Base-by-base conservation (phyloP, 2,329 filamentous ascomycete genomes). In the Colletotrichum gigasporum region DNA sequence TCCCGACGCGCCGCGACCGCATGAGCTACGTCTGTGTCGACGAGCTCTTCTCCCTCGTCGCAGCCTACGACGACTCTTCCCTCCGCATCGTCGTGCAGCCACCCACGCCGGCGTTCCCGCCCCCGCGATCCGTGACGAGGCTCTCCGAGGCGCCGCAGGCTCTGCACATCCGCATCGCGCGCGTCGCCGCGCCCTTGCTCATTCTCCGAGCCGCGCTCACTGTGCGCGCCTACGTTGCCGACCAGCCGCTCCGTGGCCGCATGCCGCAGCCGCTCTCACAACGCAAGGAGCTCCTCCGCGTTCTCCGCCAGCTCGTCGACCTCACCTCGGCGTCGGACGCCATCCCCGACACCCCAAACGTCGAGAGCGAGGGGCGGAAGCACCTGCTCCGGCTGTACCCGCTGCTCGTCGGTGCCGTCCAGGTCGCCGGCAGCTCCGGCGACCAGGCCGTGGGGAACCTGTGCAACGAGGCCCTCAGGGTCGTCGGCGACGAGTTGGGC, bases 241-340 rank as follows among this genome's bases (percentile, higher is more conserved):
- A 99, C 75, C 95, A 97, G 73, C 94, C 95, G 1, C 82, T 99
- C 18, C 86, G 96, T 12, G 94, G 96, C 0, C 86, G 90, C 51
- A 96, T 96, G 89, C 96, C 96, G 4, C 92, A 96, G 74, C 95
- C 95, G 0, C 82, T 93, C 5, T 90, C 88, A 8, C 92, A 97
- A 72, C 86, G 92, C 42, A 90, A 87, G 66, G 96, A 97, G 73
- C 79, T 99, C 10, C 74, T 91, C 4, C 91, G 92, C 71, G 83
- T 94, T 22, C 80, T 98, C 16, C 78, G 81, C 50, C 82, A 87
- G 45, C 80, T 97, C 32, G 86, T 91, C 2, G 82, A 83, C 16
- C 79, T 98, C 63, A 82, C 84, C 57, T 91, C 90, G 57, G 90
- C 94, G 68, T 86, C 88, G 1, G 84, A 85, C 4, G 90, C 91